phyloP scores from a whole-genome alignment of 2,329 filamentous ascomycete genomes.

The Penicillium vulpinum region DNA sequence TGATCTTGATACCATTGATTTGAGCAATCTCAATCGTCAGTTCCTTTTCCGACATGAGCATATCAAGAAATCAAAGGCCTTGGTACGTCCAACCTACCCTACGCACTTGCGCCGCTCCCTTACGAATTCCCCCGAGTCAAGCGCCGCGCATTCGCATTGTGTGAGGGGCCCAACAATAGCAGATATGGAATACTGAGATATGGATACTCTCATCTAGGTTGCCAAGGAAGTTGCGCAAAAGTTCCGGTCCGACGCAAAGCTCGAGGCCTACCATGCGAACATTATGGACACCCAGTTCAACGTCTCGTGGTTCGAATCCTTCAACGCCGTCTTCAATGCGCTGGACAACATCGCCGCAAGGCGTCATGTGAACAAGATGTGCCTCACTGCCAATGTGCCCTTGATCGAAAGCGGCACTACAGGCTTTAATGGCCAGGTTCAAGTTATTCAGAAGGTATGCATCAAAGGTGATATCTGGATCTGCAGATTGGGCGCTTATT shows the following conservation, averaged over 20 bases:
- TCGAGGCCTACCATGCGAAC: slow-evolving; percentile 88
- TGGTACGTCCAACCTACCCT: slow-evolving; percentile 58
- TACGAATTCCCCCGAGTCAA: background rate
- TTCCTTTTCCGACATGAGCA: slow-evolving; percentile 96
- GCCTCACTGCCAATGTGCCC: slow-evolving; percentile 83
- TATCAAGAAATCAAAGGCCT: slow-evolving; percentile 94
- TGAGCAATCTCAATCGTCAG: slow-evolving; percentile 96
- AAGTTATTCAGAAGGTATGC: slow-evolving; percentile 80
- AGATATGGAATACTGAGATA: slow-evolving; percentile 16
- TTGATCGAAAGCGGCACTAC: slow-evolving; percentile 96
- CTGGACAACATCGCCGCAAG: slow-evolving; percentile 93
- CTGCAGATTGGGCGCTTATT: background rate
- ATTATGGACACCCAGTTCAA: slow-evolving; percentile 89
- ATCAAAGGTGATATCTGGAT: background rate
- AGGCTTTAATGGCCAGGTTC: slow-evolving; percentile 95
- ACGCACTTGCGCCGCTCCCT: slow-evolving; percentile 11
- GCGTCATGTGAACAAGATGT: slow-evolving; percentile 97
- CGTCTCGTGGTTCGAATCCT: slow-evolving; percentile 81
- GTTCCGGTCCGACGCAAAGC: slow-evolving; percentile 85
- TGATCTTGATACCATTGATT: slow-evolving; percentile 96
- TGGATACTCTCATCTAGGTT: slow-evolving; percentile 57
- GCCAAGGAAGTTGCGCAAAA: slow-evolving; percentile 86
- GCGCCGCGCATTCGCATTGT: background rate
- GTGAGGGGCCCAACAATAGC: background rate
- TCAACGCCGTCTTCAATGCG: slow-evolving; percentile 90